Evolutionary conservation across 805 yeast species (phyloP).

Genomic region (Starmerella roubikii): DNA sequence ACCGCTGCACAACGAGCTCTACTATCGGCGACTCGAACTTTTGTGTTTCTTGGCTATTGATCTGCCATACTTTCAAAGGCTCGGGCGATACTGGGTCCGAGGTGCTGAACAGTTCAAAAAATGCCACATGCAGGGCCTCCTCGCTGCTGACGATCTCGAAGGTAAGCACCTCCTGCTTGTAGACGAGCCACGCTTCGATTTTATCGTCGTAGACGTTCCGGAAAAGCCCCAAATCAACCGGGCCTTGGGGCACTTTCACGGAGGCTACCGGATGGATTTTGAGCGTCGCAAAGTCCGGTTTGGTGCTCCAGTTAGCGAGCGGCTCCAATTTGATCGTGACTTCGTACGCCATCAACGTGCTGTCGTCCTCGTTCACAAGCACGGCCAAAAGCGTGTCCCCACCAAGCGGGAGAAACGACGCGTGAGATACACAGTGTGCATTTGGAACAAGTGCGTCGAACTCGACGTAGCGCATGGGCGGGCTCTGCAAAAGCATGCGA

Average conservation of each 20-base stretch:
- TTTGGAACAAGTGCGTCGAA: slow-evolving; percentile 19
- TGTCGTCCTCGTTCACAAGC: slow-evolving; percentile 18
- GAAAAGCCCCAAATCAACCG: background rate
- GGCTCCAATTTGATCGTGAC: slow-evolving; percentile 22
- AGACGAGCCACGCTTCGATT: slow-evolving; percentile 6
- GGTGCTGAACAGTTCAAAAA: slow-evolving; percentile 14
- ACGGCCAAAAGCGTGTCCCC: slow-evolving; percentile 21
- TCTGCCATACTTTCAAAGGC: slow-evolving; percentile 4
- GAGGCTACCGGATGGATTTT: slow-evolving; percentile 4
- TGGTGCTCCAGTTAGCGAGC: slow-evolving; percentile 1
- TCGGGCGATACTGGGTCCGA: slow-evolving; percentile 2
- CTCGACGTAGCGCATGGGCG: slow-evolving; percentile 18
- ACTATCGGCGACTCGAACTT: slow-evolving; percentile 4
- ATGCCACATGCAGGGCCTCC: slow-evolving; percentile 17
- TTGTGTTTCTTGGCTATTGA: background rate
- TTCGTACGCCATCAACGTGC: slow-evolving; percentile 19
- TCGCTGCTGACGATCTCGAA: slow-evolving; percentile 3
- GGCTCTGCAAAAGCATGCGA: slow-evolving; percentile 42
- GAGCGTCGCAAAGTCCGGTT: slow-evolving; percentile 7
- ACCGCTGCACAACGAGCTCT: slow-evolving; percentile 13
- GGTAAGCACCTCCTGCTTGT: slow-evolving; percentile 1
- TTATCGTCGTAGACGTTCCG: background rate
- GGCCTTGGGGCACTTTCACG: background rate
- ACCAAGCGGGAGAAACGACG: slow-evolving; percentile 20
- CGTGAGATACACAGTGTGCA: slow-evolving; percentile 20